Conservation (phyloP, 2,329 filamentous ascomycete species). For the Biscogniauxia mediterranea region DNA sequence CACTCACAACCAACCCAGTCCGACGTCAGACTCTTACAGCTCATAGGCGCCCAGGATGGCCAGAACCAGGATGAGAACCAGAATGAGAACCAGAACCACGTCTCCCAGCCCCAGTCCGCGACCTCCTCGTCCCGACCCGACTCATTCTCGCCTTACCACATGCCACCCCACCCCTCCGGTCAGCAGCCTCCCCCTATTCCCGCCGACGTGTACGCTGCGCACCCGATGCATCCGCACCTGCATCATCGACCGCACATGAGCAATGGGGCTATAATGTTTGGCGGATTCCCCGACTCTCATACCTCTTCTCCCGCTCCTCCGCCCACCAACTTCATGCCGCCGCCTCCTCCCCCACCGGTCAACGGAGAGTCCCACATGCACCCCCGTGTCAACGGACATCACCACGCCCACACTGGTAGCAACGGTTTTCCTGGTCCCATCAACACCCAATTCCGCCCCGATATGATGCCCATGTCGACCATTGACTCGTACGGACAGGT, state of each 20-base stretch:
- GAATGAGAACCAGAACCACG: conserved; percentile 5
- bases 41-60: conserved; percentile 20
- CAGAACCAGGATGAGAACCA: too few species aligned
- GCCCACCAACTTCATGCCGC: conserved; percentile 47
- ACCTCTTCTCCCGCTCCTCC: conserved; percentile 56
- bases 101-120: conserved; percentile 24
- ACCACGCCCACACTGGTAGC: conserved; percentile 28
- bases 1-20: conserved; percentile 3
- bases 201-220: conserved; percentile 25
- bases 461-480: conserved; percentile 24
- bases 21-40: conserved; percentile 20
- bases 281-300: conserved; percentile 53
- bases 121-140: conserved; percentile 19
- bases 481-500: conserved; percentile 27
- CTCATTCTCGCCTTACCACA: conserved; percentile 18
- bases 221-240: conserved; percentile 31
- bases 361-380: conserved; percentile 27
- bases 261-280: conserved; percentile 55
- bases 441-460: conserved; percentile 27
- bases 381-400: conserved; percentile 25
- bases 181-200: conserved; percentile 20
- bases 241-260: conserved; percentile 52
- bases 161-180: conserved; percentile 14
- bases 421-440: conserved; percentile 28
- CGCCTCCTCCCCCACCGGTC: conserved; percentile 34